Conservation (phyloP, 768 basidiomycete genomes). For the Lentinula sp. region DNA sequence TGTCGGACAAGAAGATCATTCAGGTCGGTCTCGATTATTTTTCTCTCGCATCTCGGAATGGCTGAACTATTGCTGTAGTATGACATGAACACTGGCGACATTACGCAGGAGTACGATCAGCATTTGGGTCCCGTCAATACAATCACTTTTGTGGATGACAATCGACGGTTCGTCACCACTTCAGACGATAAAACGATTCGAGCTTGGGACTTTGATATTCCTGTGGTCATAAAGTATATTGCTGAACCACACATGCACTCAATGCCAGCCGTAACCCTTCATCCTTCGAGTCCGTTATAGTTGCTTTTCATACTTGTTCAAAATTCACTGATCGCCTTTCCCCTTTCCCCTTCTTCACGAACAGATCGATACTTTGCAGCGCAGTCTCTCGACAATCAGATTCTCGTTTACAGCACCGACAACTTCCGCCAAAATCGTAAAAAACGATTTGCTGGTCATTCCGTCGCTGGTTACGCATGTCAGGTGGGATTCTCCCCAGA, state of each 20-base stretch:
- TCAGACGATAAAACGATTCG: slow-evolving; percentile 99
- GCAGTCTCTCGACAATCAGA: slow-evolving; percentile 97
- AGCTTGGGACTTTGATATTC: slow-evolving; percentile 99
- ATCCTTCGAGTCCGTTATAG: slow-evolving; percentile 78
- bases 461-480: slow-evolving; percentile 95
- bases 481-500: slow-evolving; percentile 97
- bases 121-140: slow-evolving; percentile 98
- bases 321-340: slow-evolving; percentile 6
- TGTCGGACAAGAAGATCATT: slow-evolving; percentile 99
- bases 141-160: slow-evolving; percentile 98
- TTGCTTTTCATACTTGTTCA: slow-evolving; percentile 8
- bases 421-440: slow-evolving; percentile 99
- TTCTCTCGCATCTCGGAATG: no score
- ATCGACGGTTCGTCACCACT: slow-evolving; percentile 94
- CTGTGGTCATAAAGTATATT: slow-evolving; percentile 99
- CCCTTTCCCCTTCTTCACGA: slow-evolving; percentile 9
- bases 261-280: slow-evolving; percentile 96
- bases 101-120: slow-evolving; percentile 97
- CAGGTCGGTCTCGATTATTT: slow-evolving; percentile 50
- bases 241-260: slow-evolving; percentile 99
- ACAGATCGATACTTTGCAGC: slow-evolving; percentile 94
- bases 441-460: slow-evolving; percentile 96
- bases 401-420: slow-evolving; percentile 94
- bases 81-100: slow-evolving; percentile 92
- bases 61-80: slow-evolving; percentile 54